Conservation (phyloP, 345 rosid genomes). For the Dimocarpus longan region DNA sequence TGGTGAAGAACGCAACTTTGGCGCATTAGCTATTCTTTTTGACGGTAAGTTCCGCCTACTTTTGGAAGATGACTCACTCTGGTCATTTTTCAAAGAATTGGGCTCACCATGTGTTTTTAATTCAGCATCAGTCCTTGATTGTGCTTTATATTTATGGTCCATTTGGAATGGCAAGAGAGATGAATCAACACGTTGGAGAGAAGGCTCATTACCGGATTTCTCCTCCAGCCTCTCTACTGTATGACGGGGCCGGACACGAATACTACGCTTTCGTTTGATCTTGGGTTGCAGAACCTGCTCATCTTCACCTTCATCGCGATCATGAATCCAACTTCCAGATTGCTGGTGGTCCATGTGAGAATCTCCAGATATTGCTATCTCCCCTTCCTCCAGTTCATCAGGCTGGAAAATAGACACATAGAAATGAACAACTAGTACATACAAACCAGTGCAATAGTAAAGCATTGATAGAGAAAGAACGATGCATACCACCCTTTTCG, state of each 20-base stretch:
- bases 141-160: conserved; percentile 67
- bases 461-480: conserved; percentile 16
- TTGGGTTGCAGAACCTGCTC: conserved; percentile 98
- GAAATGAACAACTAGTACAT: conserved; percentile 28
- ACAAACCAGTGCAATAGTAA: conserved; percentile 6
- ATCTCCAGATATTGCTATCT: conserved; percentile 93
- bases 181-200: conserved; percentile 57
- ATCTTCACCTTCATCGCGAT: conserved; percentile 93
- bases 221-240: conserved; percentile 67
- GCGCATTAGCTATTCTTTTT: conserved; percentile 65
- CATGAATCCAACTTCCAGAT: conserved; percentile 96
- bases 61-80: conserved; percentile 65
- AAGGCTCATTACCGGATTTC: conserved; percentile 53
- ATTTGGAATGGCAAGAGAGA: conserved; percentile 49
- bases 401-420: conserved; percentile 51
- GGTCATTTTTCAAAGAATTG: conserved; percentile 61
- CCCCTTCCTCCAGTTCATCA: conserved; percentile 98
- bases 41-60: conserved; percentile 59
- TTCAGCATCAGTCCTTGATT: conserved; percentile 59
- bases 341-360: conserved; percentile 88
- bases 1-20: conserved; percentile 68
- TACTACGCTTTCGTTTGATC: conserved; percentile 95
- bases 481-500: conserved; percentile 74
- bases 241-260: conserved; percentile 87
- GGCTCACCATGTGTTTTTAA: conserved; percentile 38